A percentile compares a stretch with the other conserved stretches of the same genome.
These are phyloP conservation scores for Phascolomyces articulosus DNA, from an alignment of 371 early-diverging fungal species.

Conservation along the genomic window DNA sequence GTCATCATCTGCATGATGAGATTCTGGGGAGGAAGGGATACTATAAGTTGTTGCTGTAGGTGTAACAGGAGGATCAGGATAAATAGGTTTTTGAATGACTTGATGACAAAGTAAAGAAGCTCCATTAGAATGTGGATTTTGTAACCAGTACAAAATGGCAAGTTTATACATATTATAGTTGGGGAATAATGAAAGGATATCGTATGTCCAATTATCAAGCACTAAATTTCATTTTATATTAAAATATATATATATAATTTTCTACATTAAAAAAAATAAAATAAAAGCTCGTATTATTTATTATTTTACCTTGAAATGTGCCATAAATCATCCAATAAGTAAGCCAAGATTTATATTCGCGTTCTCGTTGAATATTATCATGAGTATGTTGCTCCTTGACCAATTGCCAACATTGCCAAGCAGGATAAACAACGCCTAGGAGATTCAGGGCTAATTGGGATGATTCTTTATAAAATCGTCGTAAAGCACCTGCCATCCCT, in stretches of 20 bases:
- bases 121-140: conserved; percentile 53
- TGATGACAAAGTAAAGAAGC: conserved; percentile 41
- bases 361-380: conserved; percentile 8
- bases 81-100: conserved; percentile 37
- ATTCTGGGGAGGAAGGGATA: not conserved
- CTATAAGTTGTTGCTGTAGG: conserved; percentile 3
- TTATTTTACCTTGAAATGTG: conserved; percentile 48
- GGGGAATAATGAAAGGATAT: conserved; percentile 30
- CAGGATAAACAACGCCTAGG: conserved; percentile 49
- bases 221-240: conserved; percentile 21
- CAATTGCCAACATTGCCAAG: conserved; percentile 37
- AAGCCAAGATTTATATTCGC: conserved; percentile 48
- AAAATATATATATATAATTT: not conserved
- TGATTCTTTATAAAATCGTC: conserved; percentile 34
- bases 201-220: conserved; percentile 47
- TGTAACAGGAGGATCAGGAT: not conserved
- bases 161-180: conserved; percentile 52
- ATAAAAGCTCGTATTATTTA: not conserved
- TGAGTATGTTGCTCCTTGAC: conserved; percentile 17
- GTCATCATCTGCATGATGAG: conserved; percentile 10
- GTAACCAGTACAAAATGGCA: conserved; percentile 54
- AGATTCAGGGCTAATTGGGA: conserved; percentile 31
- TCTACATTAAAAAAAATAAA: too few relatives aligned
- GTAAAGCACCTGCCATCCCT: conserved; percentile 18
- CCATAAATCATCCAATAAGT: conserved; percentile 60